These are phyloP conservation scores for Talaromyces piceae DNA, from an alignment of 2,329 filamentous ascomycete genomes.

Conservation along the genomic window DNA sequence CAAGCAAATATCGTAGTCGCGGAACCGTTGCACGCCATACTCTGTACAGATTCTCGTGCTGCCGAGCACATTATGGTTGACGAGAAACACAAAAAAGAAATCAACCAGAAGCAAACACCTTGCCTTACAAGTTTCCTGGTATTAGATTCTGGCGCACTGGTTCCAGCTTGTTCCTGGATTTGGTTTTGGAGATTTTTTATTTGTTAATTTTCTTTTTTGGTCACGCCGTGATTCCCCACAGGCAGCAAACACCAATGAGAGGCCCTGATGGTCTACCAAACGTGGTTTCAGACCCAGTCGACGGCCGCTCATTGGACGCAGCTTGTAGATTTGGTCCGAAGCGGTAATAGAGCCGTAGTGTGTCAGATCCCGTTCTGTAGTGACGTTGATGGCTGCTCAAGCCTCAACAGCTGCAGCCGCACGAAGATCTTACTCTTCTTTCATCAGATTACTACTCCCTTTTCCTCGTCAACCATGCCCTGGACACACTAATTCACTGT, in stretches of 20 bases:
- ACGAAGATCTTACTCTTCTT: neutral
- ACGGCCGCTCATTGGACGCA: neutral
- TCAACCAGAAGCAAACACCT: too few species aligned
- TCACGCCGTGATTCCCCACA: neutral
- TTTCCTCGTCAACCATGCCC: too few species aligned
- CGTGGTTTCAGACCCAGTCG: neutral
- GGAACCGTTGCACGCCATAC: too few species aligned
- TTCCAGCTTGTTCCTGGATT: neutral
- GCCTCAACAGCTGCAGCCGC: neutral
- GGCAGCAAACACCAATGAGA: neutral
- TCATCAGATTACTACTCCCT: too few species aligned
- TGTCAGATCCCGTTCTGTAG: neutral
- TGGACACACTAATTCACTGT: neutral
- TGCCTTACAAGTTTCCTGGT: too few species aligned
- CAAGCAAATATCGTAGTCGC: too few species aligned
- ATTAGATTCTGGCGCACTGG: too few species aligned
- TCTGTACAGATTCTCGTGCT: too few species aligned
- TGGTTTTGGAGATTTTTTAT: too few species aligned
- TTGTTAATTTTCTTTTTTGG: too few species aligned
- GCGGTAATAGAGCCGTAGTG: neutral
- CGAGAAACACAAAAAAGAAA: too few species aligned
- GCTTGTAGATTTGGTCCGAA: neutral
- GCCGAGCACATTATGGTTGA: too few species aligned
- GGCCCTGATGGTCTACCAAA: neutral
- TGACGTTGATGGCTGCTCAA: neutral